These are phyloP conservation scores for Ophiocordyceps camponoti-rufipedis DNA, from an alignment of 2,329 filamentous ascomycete genomes.

Conservation along the genomic window DNA sequence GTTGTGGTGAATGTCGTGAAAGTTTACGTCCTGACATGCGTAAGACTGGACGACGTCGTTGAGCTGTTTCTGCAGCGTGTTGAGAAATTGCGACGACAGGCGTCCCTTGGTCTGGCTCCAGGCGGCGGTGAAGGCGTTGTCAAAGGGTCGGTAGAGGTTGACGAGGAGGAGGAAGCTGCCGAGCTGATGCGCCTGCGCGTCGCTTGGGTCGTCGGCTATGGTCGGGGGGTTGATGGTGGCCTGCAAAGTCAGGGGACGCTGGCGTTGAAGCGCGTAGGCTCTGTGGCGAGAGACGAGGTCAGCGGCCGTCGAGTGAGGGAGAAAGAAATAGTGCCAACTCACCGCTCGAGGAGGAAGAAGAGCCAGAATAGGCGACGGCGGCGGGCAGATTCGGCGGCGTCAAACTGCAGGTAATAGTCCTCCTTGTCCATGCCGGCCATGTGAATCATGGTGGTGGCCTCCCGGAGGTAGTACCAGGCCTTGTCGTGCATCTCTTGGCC, in stretches of 20 bases:
- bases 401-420: conserved; percentile 40
- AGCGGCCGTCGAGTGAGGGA: not conserved
- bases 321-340: conserved; percentile 5
- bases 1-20: conserved; percentile 36
- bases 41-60: conserved; percentile 33
- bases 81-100: conserved; percentile 37
- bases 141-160: conserved; percentile 46
- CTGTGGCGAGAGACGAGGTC: conserved; percentile 12
- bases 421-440: conserved; percentile 44
- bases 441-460: conserved; percentile 53
- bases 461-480: conserved; percentile 64
- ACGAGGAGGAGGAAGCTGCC: conserved; percentile 41
- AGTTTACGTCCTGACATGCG: conserved; percentile 33
- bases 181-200: conserved; percentile 32
- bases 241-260: conserved; percentile 51
- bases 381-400: conserved; percentile 40
- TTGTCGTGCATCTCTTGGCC: conserved; percentile 55
- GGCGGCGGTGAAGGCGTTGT: conserved; percentile 41
- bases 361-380: conserved; percentile 56
- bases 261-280: conserved; percentile 53
- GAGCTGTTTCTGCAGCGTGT: conserved; percentile 43
- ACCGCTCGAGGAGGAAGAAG: conserved; percentile 54
- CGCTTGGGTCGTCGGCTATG: conserved; percentile 39
- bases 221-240: conserved; percentile 49
- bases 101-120: conserved; percentile 49